phyloP scores from a whole-genome alignment of 2,329 filamentous ascomycete genomes.

The Byssothecium circinans region DNA sequence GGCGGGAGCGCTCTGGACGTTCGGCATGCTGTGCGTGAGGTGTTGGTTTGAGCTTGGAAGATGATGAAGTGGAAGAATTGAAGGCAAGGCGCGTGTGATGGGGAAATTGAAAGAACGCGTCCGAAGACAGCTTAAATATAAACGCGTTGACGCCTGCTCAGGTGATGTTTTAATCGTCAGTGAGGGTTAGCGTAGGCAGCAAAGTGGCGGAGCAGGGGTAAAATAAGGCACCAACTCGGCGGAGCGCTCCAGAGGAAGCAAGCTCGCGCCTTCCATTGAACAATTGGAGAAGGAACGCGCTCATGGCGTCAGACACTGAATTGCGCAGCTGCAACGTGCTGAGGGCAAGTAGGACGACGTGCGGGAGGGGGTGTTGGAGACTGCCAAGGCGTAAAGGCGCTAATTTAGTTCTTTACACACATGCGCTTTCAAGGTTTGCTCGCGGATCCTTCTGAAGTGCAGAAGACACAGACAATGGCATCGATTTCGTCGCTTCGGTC shows the following conservation, averaged over 20 bases:
- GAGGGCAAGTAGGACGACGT: neutral
- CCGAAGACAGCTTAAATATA: neutral
- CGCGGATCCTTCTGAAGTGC: too few relatives aligned
- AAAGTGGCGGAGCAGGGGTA: conserved; percentile 24
- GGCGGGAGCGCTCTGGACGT: conserved; percentile 11
- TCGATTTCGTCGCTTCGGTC: conserved; percentile 51
- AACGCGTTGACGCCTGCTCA: neutral
- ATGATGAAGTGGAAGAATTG: neutral
- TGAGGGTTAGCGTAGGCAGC: conserved; percentile 38
- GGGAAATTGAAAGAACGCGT: neutral
- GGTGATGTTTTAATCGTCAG: conserved; percentile 1
- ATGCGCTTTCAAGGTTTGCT: too few relatives aligned
- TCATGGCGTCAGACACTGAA: too few relatives aligned
- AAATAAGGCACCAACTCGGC: conserved; percentile 33
- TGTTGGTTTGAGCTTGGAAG: neutral
- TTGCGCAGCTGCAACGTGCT: too few relatives aligned
- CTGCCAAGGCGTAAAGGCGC: too few relatives aligned
- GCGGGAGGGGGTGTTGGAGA: neutral
- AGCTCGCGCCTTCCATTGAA: neutral
- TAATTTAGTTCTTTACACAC: too few relatives aligned
- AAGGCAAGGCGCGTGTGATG: neutral
- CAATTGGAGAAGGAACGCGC: too few relatives aligned
- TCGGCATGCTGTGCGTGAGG: conserved; percentile 16
- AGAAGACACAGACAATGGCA: conserved; percentile 24
- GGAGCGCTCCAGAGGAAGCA: conserved; percentile 5